Evolutionary conservation across 148 eudicot species (phyloP).

Genomic region (Fallopia convolvulus): DNA sequence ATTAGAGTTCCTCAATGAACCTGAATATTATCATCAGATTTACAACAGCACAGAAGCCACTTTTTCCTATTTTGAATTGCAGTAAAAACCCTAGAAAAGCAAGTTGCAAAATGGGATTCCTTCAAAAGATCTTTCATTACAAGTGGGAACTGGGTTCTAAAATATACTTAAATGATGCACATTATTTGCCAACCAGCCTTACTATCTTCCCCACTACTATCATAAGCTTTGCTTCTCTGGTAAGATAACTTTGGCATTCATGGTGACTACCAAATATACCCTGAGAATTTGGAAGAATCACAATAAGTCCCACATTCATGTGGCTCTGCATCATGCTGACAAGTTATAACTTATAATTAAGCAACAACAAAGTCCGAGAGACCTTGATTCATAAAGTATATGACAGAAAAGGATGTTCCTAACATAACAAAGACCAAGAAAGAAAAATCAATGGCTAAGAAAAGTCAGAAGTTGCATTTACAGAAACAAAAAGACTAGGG

Average conservation of each 20-base stretch:
- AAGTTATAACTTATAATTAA: background rate
- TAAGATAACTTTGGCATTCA: background rate
- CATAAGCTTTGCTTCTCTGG: background rate
- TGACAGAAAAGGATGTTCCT: too few relatives aligned
- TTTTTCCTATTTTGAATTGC: background rate
- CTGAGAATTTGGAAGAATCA: background rate
- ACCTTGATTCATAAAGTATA: too few relatives aligned
- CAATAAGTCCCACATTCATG: background rate
- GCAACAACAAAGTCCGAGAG: background rate
- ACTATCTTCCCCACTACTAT: too few relatives aligned
- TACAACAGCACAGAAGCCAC: background rate
- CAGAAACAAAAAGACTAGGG: background rate
- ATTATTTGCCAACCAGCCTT: background rate
- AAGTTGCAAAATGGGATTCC: background rate
- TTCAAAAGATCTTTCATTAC: background rate
- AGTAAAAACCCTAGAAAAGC: background rate
- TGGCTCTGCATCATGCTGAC: background rate
- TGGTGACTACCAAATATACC: background rate
- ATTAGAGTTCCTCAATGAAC: background rate
- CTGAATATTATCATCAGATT: background rate
- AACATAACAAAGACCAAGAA: background rate
- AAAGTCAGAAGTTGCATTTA: background rate
- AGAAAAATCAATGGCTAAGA: background rate
- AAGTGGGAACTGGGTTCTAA: background rate
- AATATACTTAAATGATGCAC: background rate